Conservation (phyloP, 2,329 filamentous ascomycete species). For the Fusarium chaquense region DNA sequence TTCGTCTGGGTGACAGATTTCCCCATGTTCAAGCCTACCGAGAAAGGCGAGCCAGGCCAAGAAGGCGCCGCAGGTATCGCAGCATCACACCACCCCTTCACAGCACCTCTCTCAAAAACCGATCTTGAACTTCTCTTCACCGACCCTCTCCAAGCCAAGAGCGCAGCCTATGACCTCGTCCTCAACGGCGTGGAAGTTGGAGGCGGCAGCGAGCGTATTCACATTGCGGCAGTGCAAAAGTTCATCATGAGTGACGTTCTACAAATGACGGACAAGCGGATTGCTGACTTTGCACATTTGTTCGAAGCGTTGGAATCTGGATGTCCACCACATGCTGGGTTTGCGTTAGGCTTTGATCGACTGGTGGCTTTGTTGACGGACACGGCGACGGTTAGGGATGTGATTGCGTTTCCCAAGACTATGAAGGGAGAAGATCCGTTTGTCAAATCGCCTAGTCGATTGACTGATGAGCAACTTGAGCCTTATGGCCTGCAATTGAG, state of each 20-base stretch:
- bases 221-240: conserved; percentile 84
- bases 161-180: conserved; percentile 95
- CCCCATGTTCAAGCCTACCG: conserved; percentile 86
- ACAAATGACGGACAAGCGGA: conserved; percentile 76
- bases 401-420: conserved; percentile 97
- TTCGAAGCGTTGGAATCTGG: conserved; percentile 84
- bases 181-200: conserved; percentile 96
- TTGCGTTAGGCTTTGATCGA: conserved; percentile 92
- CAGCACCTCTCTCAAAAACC: conserved; percentile 77
- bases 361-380: conserved; percentile 83
- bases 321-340: conserved; percentile 93
- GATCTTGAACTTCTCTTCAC: conserved; percentile 82
- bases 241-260: conserved; percentile 87
- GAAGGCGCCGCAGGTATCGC: conserved; percentile 83
- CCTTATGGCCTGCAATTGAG: conserved; percentile 60
- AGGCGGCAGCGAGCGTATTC: conserved; percentile 92
- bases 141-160: conserved; percentile 78
- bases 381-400: conserved; percentile 83
- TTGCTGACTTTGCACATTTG: conserved; percentile 87
- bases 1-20: conserved; percentile 93
- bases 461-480: conserved; percentile 69
- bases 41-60: conserved; percentile 76
- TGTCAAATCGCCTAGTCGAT: conserved; percentile 78
- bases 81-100: conserved; percentile 96
- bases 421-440: conserved; percentile 89